Evolutionary conservation across 441 rosid genomes (phyloP).

Genomic region (Gossypium schwendimanii): DNA sequence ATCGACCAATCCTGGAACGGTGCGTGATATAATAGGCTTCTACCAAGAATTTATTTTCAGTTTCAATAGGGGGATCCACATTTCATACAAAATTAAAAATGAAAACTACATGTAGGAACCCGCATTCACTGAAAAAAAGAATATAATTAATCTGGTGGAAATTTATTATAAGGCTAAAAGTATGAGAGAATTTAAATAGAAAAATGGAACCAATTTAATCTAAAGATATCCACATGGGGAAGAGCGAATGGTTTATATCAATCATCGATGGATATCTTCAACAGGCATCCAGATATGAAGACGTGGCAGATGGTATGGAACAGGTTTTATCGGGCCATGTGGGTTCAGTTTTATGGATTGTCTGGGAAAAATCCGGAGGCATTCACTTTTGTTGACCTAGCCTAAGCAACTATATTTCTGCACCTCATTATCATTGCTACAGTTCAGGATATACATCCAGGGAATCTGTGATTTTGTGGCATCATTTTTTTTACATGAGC

Average conservation of each 20-base stretch:
- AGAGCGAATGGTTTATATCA: background rate
- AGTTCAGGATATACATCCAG: background rate
- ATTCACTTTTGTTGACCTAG: background rate
- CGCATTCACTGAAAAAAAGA: background rate
- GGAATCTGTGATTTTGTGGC: background rate
- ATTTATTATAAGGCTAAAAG: background rate
- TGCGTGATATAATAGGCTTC: constrained; percentile 52
- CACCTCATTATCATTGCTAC: background rate
- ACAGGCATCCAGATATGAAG: background rate
- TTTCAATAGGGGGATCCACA: constrained; percentile 7
- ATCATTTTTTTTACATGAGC: background rate
- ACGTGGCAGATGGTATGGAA: background rate
- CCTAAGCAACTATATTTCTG: background rate
- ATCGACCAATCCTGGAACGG: constrained; percentile 82
- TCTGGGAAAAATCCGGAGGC: background rate
- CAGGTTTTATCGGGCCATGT: background rate
- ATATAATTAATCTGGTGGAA: background rate
- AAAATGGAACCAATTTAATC: background rate
- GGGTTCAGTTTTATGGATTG: background rate
- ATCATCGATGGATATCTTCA: background rate
- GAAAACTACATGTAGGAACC: background rate
- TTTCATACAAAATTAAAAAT: background rate
- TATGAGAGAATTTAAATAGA: background rate
- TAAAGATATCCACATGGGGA: background rate
- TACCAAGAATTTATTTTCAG: constrained; percentile 20